Percentiles rank a stretch among this genome's conserved stretches.
Conservation (phyloP, 176 grass and related monocot species). For the Avena eriantha region DNA sequence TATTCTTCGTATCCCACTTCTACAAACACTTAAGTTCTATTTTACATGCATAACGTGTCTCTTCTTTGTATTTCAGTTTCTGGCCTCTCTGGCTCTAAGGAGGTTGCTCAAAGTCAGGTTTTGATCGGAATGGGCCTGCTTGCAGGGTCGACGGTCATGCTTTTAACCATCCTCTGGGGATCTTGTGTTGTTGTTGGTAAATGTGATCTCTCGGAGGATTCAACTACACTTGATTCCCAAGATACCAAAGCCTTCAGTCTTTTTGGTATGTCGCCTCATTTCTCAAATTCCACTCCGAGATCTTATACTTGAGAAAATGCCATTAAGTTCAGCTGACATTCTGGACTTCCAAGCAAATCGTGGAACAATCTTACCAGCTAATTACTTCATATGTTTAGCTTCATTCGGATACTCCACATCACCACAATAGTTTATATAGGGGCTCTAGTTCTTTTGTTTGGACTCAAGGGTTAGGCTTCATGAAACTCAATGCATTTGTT, state of each 20-base stretch:
- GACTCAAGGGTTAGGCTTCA: not conserved
- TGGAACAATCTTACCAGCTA: not conserved
- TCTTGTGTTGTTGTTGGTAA: conserved; percentile 88
- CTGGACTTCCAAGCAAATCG: not conserved
- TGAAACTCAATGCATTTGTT: not conserved
- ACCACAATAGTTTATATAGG: not conserved
- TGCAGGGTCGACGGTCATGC: conserved; percentile 84
- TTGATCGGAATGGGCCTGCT: conserved; percentile 96
- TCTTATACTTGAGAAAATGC: not conserved
- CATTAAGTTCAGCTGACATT: not conserved
- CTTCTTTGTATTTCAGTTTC: conserved; percentile 59
- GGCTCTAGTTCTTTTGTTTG: not conserved
- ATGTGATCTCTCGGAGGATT: conserved; percentile 67
- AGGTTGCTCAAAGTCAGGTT: conserved; percentile 94
- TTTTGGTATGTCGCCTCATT: conserved; percentile 50
- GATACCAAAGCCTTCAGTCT: conserved; percentile 78
- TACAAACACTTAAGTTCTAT: not conserved
- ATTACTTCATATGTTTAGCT: not conserved
- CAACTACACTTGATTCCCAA: conserved; percentile 64
- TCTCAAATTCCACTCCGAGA: not conserved
- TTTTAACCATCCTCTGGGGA: conserved; percentile 93
- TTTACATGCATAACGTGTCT: not conserved
- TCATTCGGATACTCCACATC: not conserved
- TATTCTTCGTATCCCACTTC: not conserved
- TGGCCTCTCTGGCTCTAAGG: conserved; percentile 83